Conservation (phyloP, 2,329 filamentous ascomycete species). For the Celoporthe dispersa region DNA sequence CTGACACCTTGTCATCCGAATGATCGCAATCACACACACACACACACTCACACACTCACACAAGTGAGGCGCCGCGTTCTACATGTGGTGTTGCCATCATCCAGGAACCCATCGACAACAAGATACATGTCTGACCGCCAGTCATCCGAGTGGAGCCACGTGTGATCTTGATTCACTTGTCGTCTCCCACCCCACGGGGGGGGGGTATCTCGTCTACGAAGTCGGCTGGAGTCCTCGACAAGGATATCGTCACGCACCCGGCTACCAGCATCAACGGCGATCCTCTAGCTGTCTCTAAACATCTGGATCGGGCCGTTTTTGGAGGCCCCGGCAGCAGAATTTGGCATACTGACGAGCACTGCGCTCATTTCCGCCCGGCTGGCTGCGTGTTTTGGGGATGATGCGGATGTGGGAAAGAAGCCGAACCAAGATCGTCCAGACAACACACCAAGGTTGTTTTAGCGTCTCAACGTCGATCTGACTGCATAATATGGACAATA, state of each 20-base stretch:
- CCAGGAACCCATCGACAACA: neutral
- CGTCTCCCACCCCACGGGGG: neutral
- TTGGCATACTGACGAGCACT: neutral
- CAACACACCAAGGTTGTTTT: neutral
- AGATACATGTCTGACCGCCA: neutral
- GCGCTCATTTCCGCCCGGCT: neutral
- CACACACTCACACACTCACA: neutral
- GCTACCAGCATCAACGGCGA: neutral
- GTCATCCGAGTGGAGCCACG: slow-evolving; percentile 11
- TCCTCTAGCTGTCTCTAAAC: neutral
- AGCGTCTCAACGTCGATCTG: neutral
- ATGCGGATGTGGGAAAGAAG: neutral
- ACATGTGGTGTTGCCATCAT: neutral
- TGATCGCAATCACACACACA: neutral
- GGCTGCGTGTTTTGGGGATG: neutral
- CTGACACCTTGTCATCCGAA: neutral
- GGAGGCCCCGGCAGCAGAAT: too few relatives aligned
- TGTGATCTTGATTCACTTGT: neutral
- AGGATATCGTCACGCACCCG: neutral
- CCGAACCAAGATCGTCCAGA: neutral
- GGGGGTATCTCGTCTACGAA: neutral
- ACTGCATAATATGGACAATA: neutral
- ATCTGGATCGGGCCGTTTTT: slow-evolving; percentile 12
- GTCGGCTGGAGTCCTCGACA: neutral
- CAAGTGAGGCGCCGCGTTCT: neutral